Evolutionary conservation across 352 stramenopile genomes (phyloP), one percentile per base, ranked within the genome.

Genomic region (Globisporangium cylindrosporum): DNA sequence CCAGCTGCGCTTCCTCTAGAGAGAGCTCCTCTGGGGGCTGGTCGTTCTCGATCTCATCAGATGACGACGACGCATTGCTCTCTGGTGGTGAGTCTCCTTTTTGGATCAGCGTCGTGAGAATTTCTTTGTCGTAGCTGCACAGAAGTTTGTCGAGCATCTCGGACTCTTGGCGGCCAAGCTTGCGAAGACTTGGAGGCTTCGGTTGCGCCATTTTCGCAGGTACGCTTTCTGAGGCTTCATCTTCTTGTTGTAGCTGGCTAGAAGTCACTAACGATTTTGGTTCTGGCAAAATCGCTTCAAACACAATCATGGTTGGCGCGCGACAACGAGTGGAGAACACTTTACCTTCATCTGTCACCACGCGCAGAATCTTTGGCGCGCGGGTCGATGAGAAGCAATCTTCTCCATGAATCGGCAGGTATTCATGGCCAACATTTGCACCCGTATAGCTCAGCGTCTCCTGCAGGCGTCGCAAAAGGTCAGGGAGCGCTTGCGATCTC

Each of bases 281-380:
- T 32, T 43, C 48, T 5, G 54, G 46, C 43, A 34, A 9, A 4
- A 77, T 57, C 18, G 70, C 75, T 53, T 81, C 75, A 64, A 81
- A 81, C 62, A 79, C 75, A 18, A 81, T 77, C 72, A 81, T 69
- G 27, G 73, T 79, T 24, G 75, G 75, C 14, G 75, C 75, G 10
- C 75, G 70, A 15, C 67, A 69, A 0, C 73, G 56, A 1, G 75
- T 81, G 1, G 75, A 81, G 15, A 81, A 81, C 48, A 81, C 75
- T 67, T 79, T 81, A 32, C 66, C 73, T 62, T 81, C 75, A 9
- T 69, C 36, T 0, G 69, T 56, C 12, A 78, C 59, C 18, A 79
- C 75, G 3, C 75, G 68, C 9, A 81, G 55, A n/a, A 81, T 67
- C 36, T 58, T 63, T 10, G 62, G 51, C 1, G 46, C 53, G 5